Evolutionary conservation across 2,329 filamentous ascomycete species (phyloP), one percentile per base, ranked within the genome.

Genomic region (Hypoxylon sp.): DNA sequence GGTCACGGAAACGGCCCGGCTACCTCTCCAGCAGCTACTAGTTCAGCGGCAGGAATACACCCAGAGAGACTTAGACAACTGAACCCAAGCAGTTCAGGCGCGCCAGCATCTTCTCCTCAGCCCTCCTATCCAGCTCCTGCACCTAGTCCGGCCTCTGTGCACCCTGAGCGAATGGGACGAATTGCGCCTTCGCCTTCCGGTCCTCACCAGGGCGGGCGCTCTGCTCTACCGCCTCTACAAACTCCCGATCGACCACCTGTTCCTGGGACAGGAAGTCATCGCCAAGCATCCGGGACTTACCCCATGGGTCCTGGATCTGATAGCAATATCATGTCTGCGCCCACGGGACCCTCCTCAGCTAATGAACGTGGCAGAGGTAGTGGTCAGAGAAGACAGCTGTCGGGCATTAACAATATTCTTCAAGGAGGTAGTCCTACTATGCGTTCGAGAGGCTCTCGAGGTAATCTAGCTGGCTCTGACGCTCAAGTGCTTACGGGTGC

Each of bases 361-460:
- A 75, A 72, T 44, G 75, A 78, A 48, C 74, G 78, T 26, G 77
- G 73, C 68, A 70, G 81, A 56, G 75, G 75, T 48, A 74, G 83
- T 48, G 74, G 83, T 28, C 80, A 82, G 16, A 79, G 82, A 62
- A 80, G 87, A 61, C 85, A 89, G 70, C 78, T 90, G 28, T 83
- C 83, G 11, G 84, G 85, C 46, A 89, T 90, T 63, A 87, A 89
- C 69, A 87, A 78, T 65, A 86, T 83, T 52, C 80, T 89, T 3
- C 83, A 85, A 68, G 83, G 85, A 74, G 81, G 77, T 28, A 79
- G 77, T 45, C 78, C 76, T 8, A 77, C 70, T 38, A 69, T 76
- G 33, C 76, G 78, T 71, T 78, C 61, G 66, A 78, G 66, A 74
- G 75, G 68, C 77, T 79, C 71, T 65, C 78, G 81, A 12, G 78